Evolutionary conservation across 208 protist species (phyloP).

Genomic region (Wallacemonas sp.): DNA sequence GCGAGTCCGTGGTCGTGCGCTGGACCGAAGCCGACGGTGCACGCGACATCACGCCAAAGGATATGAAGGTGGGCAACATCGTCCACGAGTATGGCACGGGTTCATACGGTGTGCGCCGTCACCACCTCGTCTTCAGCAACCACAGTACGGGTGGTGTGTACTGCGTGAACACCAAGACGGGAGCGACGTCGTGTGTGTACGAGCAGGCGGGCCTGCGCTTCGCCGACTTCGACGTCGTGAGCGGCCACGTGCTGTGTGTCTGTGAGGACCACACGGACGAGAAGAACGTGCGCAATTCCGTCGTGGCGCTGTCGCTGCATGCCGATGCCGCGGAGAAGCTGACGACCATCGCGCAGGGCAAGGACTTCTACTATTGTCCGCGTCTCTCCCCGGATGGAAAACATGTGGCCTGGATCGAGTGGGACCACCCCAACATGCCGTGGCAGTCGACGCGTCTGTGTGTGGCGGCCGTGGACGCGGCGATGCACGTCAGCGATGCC

Average conservation of each 20-base stretch:
- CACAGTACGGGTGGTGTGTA: not conserved
- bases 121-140: constrained; percentile 1
- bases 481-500: not conserved
- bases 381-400: constrained; percentile 1
- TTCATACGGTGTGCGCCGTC: constrained; percentile 3
- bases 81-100: constrained; percentile 5
- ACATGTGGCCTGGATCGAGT: constrained; percentile 1
- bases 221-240: constrained; percentile 1
- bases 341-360: not conserved
- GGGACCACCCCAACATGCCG: constrained; percentile 2
- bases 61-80: not conserved
- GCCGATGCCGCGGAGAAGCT: constrained; percentile 1
- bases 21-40: constrained; percentile 1
- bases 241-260: not conserved
- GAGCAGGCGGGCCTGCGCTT: not conserved
- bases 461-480: not conserved
- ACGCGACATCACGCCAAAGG: not conserved
- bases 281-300: not conserved
- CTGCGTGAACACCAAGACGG: not conserved
- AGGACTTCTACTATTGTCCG: constrained; percentile 3
- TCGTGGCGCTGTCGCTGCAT: not conserved
- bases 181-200: not conserved
- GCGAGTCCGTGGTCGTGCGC: not conserved
- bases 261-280: constrained; percentile 6
- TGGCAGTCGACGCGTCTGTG: constrained; percentile 11